Percentiles rank a stretch among this genome's conserved stretches.
phyloP scores from a whole-genome alignment of 208 protist genomes.

The Hexamita inflata region DNA sequence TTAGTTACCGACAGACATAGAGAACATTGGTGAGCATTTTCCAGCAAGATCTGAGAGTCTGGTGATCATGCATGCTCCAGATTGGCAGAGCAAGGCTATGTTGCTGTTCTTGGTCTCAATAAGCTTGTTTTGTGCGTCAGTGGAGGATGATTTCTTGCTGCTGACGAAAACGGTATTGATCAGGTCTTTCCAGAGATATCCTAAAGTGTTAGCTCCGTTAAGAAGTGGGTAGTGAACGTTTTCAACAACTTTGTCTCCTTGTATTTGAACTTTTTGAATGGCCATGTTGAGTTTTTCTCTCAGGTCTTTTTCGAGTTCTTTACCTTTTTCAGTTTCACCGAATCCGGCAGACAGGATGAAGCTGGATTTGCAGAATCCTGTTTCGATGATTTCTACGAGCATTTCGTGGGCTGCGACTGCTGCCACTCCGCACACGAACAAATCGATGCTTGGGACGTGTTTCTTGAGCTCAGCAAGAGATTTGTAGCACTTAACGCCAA shows the following conservation, averaged over 20 bases:
- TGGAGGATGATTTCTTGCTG: not conserved
- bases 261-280: not conserved
- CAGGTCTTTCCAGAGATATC: not conserved
- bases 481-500: not conserved
- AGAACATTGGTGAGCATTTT: constrained; percentile 14
- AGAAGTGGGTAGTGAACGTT: constrained; percentile 16
- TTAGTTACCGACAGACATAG: constrained; percentile 44
- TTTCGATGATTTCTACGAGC: not conserved
- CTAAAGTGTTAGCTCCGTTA: constrained; percentile 39
- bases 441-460: constrained; percentile 11
- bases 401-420: constrained; percentile 9
- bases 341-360: constrained; percentile 38
- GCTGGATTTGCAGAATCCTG: constrained; percentile 17
- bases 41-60: constrained; percentile 37
- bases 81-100: constrained; percentile 36
- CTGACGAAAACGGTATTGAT: constrained; percentile 4
- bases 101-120: constrained; percentile 10
- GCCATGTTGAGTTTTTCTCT: constrained; percentile 14
- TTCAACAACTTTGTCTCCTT: not conserved
- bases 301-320: constrained; percentile 14
- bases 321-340: constrained; percentile 38
- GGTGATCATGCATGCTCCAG: constrained; percentile 39
- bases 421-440: constrained; percentile 33
- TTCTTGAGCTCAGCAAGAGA: not conserved
- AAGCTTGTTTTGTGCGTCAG: constrained; percentile 39